phyloP scores from a whole-genome alignment of 495 filamentous ascomycete species.

The Beverwykella pulmonaria region DNA sequence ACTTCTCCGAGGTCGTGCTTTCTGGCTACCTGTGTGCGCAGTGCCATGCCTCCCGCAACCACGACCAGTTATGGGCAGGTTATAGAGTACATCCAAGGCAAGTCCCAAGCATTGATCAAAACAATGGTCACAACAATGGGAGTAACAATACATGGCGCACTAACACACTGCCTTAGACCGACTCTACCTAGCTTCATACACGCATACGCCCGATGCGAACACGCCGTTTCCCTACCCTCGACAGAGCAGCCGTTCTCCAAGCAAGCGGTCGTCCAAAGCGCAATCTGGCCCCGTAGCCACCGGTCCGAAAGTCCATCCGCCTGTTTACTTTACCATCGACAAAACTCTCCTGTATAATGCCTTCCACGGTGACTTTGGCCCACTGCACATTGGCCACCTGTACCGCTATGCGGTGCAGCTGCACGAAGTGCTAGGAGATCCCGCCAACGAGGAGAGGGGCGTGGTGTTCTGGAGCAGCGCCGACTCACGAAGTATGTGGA shows the following conservation, averaged over 20 bases:
- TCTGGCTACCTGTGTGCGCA: constrained; percentile 2
- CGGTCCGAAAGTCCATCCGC: constrained; percentile 58
- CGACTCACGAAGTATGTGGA: constrained; percentile 77
- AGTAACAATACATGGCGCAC: background rate
- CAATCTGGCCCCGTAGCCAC: constrained; percentile 56
- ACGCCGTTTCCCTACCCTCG: constrained; percentile 86
- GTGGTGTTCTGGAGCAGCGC: constrained; percentile 94
- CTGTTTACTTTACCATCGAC: constrained; percentile 95
- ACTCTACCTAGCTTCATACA: constrained; percentile 91
- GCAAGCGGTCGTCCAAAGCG: constrained; percentile 73
- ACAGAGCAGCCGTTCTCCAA: constrained; percentile 61
- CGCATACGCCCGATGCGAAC: constrained; percentile 72
- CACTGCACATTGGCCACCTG: constrained; percentile 93
- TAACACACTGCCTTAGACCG: constrained; percentile 63
- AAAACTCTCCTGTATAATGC: constrained; percentile 93
- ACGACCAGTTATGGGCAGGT: constrained; percentile 66
- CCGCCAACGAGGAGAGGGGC: constrained; percentile 76
- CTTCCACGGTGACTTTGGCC: constrained; percentile 98
- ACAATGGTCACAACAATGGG: background rate
- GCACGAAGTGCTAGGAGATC: constrained; percentile 90
- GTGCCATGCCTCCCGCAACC: constrained; percentile 41
- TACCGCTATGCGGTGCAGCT: constrained; percentile 94
- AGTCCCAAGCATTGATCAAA: constrained; percentile 8
- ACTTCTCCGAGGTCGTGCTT: constrained; percentile 17
- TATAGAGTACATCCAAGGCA: constrained; percentile 79